Evolutionary conservation across 192 early-diverging fungal species (phyloP), one percentile per base, ranked within the genome.

Genomic region (Oehlia diaphana): DNA sequence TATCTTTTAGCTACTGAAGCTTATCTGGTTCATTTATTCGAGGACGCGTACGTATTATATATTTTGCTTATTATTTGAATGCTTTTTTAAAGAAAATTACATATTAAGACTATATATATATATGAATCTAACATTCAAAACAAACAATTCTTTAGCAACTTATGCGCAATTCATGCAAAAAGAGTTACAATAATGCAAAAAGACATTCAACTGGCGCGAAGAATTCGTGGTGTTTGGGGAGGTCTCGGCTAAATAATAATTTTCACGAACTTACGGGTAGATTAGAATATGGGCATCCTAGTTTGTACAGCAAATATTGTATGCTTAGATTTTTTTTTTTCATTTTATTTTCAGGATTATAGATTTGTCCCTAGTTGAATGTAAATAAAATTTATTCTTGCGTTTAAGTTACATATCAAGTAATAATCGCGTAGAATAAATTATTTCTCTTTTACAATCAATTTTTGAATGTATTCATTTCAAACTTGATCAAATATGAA

Each of bases 81-180:
- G 28, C 10, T 23, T 23, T 39, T 16, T 42, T 9, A 28, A 13
- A 9, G 28, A 19, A 31, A 63, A 42, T 5, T 42, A 42, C 39
- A 6, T 42, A 42, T 42, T 5, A 42, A 8, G 7, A 6, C 19
- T 14, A 21, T 53, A 26, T 33, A 0, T n/a, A n/a, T n/a, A 26
- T 26, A 26, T 3, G 23, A 53, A 19, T 35, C 50, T 28, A 81
- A 53, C 4, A 35, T n/a, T n/a, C 33, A 33, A 66, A 42, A 23
- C 8, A 74, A 26, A 49, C 42, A 62, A 13, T 28, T 53, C 9
- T 79, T 19, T 72, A 93, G 92, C 28, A 97, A 97, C 80, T 84
- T 97, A 33, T 96, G 95, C 72, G 96, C 96, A 0, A 93, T 97
- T 73, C 96, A 97, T 75, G 96, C 95, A n/a, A 96, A 96, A 82